Conservation (phyloP, 208 protist species). For the Trypanosoma caninum region DNA sequence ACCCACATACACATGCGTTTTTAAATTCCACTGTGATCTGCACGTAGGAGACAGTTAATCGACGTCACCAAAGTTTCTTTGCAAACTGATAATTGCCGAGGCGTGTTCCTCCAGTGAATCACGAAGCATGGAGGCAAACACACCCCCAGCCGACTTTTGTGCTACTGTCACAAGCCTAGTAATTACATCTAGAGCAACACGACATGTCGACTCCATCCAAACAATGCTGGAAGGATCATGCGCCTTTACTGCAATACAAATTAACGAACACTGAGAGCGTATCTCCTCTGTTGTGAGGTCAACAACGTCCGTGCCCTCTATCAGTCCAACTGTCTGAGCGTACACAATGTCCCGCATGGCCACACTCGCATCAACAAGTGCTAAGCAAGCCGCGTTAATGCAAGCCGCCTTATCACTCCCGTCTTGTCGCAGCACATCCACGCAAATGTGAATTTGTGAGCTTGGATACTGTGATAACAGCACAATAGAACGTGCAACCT, state of each 20-base stretch:
- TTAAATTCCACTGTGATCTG: no score
- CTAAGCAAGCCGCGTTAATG: conserved; percentile 87
- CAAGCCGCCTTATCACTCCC: conserved; percentile 77
- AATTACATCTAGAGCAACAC: conserved; percentile 52
- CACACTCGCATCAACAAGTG: conserved; percentile 78
- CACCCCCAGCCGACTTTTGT: conserved; percentile 34
- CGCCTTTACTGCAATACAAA: conserved; percentile 58
- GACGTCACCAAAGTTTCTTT: conserved; percentile 25
- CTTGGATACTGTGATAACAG: conserved; percentile 80
- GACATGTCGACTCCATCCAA: conserved; percentile 74
- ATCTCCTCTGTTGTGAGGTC: conserved; percentile 79
- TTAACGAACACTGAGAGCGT: conserved; percentile 62
- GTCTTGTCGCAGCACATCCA: conserved; percentile 80
- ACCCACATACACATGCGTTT: not conserved
- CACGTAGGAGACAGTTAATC: conserved; percentile 11
- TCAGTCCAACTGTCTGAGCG: conserved; percentile 55
- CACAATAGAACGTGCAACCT: conserved; percentile 72
- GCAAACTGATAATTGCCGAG: conserved; percentile 36
- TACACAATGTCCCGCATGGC: conserved; percentile 80
- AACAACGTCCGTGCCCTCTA: conserved; percentile 64
- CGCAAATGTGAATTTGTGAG: conserved; percentile 84
- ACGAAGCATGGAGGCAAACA: conserved; percentile 45
- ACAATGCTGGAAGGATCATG: conserved; percentile 68
- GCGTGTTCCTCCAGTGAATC: conserved; percentile 54
- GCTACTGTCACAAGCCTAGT: conserved; percentile 49